Evolutionary conservation across 2,329 filamentous ascomycete species (phyloP), one percentile per base, ranked within the genome.

Genomic region (Orbilia brochopaga): DNA sequence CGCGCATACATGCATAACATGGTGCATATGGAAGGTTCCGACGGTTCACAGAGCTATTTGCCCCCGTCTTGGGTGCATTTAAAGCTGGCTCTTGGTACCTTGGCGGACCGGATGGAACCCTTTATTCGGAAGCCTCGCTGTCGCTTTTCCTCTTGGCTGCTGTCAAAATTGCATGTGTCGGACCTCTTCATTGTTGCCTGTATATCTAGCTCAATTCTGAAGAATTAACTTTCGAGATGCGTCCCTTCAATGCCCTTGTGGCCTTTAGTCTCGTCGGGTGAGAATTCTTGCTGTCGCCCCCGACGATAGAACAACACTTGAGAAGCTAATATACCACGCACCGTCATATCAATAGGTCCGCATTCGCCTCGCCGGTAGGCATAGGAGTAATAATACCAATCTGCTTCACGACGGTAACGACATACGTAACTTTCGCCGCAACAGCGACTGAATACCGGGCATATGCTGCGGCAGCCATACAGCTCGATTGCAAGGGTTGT

Each of bases 401-500:
- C 15, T 53, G 51, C 27, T 53, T 30, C 51, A 27, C 27, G 3
- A 53, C 51, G 10, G 51, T 53, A 19, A 53, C 51, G 11, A 53
- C 51, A 2, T 53, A 8, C 21, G 51, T 53, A 27, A 53, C 51
- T 11, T 27, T 53, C 17, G 21, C 21, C 51, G 51, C 51, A n/a
- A 32, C 51, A 30, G 51, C 51, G 27, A 53, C 51, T 17, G 51
- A 53, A 32, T 53, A 53, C n/a, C 2, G 15, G 11, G 51, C 51
- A 53, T 53, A 53, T 32, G 51, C 23, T 11, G 51, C 21, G 10
- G 51, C 51, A 2, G 51, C 23, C 6, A 53, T 53, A 4, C 51
- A 53, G 15, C 8, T 53, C 2, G 51, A 53, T 32, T 53, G 51
- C 24, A 53, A 32, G n/a, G 51, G 51, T 6, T 53, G 51, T 30